Evolutionary conservation across 2,329 filamentous ascomycete species (phyloP), one percentile per base, ranked within the genome.

Genomic region (Cladophialophora immunda): DNA sequence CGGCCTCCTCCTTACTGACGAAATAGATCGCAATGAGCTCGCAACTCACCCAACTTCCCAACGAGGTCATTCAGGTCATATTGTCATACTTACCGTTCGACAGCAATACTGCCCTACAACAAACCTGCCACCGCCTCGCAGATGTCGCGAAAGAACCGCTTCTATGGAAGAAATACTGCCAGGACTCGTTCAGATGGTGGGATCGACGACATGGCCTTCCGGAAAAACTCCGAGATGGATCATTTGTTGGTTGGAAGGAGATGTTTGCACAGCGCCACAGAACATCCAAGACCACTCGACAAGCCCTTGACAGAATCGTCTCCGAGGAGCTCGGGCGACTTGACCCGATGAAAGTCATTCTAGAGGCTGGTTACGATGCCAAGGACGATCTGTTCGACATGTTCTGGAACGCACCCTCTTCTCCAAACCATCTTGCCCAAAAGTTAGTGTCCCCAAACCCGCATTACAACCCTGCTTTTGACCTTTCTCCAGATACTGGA

Each of bases 41-140:
- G 11, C 60, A 53, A 19, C 25, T 68, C 15, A 66, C 67, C 11
- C 50, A 53, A 27, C 82, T 95, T 38, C 94, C 94, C 47, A 91
- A 94, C 78, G 95, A 99, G 81, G 87, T 98, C 69, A 84, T 98
- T 73, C 88, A 92, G 76, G 86, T 89, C 61, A 91, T 98, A 71
- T 84, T 97, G 71, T 83, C 85, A 69, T 88, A 88, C 75, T 81
- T 88, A 58, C 80, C 83, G 57, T 84, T 86, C 8, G 73, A 72
- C 53, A 82, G 82, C 45, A 80, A 86, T 34, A 77, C 85, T 52
- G 78, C 82, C 80, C 75, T 87, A 79, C 75, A 90, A 85, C 71
- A 82, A 29, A 83, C 90, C 11, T 92, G 87, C 25, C 87, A 82
- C 71, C 87, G 88, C 66, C 85, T 94, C 72, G 82, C 87, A 72